phyloP scores from a whole-genome alignment of 2,329 filamentous ascomycete species.

The Trichoderma cornu-damae region DNA sequence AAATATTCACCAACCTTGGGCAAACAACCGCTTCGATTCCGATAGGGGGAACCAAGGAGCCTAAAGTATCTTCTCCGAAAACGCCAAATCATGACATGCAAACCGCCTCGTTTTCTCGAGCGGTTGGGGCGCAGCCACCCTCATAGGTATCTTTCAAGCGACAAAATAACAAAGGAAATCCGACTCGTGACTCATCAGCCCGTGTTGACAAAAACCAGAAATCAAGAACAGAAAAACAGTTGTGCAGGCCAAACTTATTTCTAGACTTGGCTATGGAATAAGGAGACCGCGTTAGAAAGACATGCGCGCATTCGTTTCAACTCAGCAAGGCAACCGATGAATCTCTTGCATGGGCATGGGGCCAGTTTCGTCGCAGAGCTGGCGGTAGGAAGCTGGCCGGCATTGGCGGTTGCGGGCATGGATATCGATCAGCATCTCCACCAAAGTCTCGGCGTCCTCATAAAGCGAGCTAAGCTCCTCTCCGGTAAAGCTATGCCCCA shows the following conservation, averaged over 20 bases:
- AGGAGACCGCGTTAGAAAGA: not conserved
- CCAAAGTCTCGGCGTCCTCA: constrained; percentile 47
- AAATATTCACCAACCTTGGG: not conserved
- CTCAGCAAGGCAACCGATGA: constrained; percentile 2
- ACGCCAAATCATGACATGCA: constrained; percentile 28
- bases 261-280: not conserved
- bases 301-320: not conserved
- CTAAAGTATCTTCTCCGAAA: constrained; percentile 21
- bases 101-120: constrained; percentile 20
- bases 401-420: constrained; percentile 39
- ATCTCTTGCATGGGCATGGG: constrained; percentile 32
- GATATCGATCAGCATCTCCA: constrained; percentile 49
- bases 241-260: not conserved
- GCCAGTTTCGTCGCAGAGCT: constrained; percentile 35
- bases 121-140: constrained; percentile 23
- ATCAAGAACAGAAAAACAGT: not conserved
- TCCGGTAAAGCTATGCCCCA: constrained; percentile 32
- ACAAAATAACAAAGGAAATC: constrained; percentile 20
- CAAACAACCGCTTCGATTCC: not conserved
- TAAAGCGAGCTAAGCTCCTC: constrained; percentile 44
- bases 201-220: not conserved
- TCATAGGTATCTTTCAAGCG: constrained; percentile 30
- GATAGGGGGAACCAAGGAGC: not conserved
- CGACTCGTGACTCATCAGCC: constrained; percentile 7
- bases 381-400: constrained; percentile 26